phyloP scores from a whole-genome alignment of 768 basidiomycete species.

The Mycena alexandri region DNA sequence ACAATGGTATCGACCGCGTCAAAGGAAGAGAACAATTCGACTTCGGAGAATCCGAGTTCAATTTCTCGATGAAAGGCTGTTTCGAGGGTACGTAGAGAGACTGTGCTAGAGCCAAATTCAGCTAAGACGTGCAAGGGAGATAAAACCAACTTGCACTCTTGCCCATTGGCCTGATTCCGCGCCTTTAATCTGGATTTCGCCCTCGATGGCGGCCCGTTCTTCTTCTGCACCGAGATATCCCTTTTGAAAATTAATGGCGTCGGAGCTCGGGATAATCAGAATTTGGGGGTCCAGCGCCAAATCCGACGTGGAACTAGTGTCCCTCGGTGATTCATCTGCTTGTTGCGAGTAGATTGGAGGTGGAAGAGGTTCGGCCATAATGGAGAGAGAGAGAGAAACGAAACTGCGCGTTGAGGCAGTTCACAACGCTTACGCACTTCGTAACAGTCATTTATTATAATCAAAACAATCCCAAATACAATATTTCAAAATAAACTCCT shows the following conservation, averaged over 20 bases:
- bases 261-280: conserved; percentile 77
- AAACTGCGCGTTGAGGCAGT: conserved; percentile 30
- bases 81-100: conserved; percentile 78
- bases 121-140: conserved; percentile 29
- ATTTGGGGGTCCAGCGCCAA: conserved; percentile 66
- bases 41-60: conserved; percentile 71
- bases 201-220: conserved; percentile 86
- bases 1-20: conserved; percentile 52
- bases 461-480: conserved; percentile 28
- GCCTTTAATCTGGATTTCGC: conserved; percentile 89
- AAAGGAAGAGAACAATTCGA: conserved; percentile 65
- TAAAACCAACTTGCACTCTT: conserved; percentile 71
- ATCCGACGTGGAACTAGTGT: conserved; percentile 39
- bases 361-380: conserved; percentile 61
- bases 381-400: conserved; percentile 29
- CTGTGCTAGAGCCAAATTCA: conserved; percentile 58
- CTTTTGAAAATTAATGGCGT: conserved; percentile 85
- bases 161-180: conserved; percentile 68
- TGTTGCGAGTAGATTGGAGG: conserved; percentile 75
- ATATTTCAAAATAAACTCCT: conserved; percentile 37
- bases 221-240: conserved; percentile 88
- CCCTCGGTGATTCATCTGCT: conserved; percentile 44
- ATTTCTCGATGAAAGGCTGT: conserved; percentile 70
- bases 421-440: not conserved
- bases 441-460: conserved; percentile 15